Percentiles rank a stretch among this genome's conserved stretches.
phyloP scores from a whole-genome alignment of 768 basidiomycete genomes.

The Trametes punicea region DNA sequence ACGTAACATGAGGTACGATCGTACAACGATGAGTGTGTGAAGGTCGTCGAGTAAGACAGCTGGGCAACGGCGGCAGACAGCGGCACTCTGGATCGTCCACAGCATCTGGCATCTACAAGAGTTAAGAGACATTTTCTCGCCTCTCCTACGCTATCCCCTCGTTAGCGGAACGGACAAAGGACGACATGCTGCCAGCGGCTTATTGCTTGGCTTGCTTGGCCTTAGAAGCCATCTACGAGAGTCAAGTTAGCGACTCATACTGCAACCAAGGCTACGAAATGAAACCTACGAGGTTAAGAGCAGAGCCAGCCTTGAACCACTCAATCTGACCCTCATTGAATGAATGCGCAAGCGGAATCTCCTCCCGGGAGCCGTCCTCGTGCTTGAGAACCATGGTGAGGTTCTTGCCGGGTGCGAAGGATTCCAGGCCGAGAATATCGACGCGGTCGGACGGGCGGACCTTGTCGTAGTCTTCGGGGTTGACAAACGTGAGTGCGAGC shows the following conservation, averaged over 20 bases:
- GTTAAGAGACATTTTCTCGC: no score
- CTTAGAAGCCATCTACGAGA: conserved; percentile 61
- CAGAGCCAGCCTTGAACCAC: conserved; percentile 98
- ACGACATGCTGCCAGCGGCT: no score
- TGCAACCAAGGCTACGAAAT: background rate
- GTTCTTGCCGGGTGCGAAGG: conserved; percentile 90
- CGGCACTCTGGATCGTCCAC: conserved; percentile 15
- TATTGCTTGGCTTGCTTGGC: conserved; percentile 39
- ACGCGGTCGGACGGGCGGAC: conserved; percentile 83
- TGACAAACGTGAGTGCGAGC: conserved; percentile 91
- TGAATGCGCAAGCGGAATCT: conserved; percentile 81
- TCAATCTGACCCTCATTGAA: conserved; percentile 97
- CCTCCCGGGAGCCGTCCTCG: conserved; percentile 72
- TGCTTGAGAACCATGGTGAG: conserved; percentile 82
- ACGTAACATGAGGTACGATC: conserved; percentile 19
- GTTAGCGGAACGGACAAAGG: no score
- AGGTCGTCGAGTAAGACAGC: background rate
- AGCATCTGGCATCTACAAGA: conserved; percentile 7
- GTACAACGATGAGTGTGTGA: conserved; percentile 12
- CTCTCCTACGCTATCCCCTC: background rate
- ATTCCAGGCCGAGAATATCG: conserved; percentile 83
- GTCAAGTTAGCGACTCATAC: conserved; percentile 16
- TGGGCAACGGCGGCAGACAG: conserved; percentile 6
- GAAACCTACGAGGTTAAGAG: conserved; percentile 74
- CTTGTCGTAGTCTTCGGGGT: conserved; percentile 94